Evolutionary conservation across 257 asterid species (phyloP), one percentile per base, ranked within the genome.

Genomic region (Apocynum venetum): DNA sequence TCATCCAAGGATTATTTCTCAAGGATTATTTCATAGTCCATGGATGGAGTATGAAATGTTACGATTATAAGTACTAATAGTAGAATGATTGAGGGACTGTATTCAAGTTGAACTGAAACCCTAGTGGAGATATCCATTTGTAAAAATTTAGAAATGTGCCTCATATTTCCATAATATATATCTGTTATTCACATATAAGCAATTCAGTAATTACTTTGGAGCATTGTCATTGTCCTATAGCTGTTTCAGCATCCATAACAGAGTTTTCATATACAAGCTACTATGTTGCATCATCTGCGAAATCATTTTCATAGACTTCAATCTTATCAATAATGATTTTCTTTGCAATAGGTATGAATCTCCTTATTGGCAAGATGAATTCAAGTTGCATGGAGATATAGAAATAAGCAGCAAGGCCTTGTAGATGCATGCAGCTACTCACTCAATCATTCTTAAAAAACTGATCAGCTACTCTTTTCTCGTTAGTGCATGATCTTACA

Each of bases 351-450:
- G 98, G 80, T 90, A 91, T 15, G 91, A 84, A 79, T 93, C 99
- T 3, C 96, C 96, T 19, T 93, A 96, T 79, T 89, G 96, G 96
- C 93, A 1, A 84, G 89, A 70, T 87, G 82, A 46, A 93, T 93
- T 61, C 97, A 93, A 80, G 95, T 88, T 19, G 97, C 97, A 5
- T 96, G 97, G 97, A 87, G 96, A 75, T 89, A 89, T 73, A 83
- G 92, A 82, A 87, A 90, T 87, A 91, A 88, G 78, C 89, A 97
- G 65, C 82, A 81, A 53, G 77, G 85, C 31, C 92, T 91, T 2
- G 84, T 82, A 3, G 87, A 87, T 66, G 79, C 85, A 49, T 80
- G 84, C n/a, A n/a, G n/a, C n/a, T n/a, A n/a, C 19, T 80, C 78
- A 11, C 76, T 36, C 67, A 49, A 82, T 20, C 61, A 40, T 41